Evolutionary conservation across 163 green algal species (phyloP), one percentile per base, ranked within the genome.

Genomic region (Chloroidium sp.): DNA sequence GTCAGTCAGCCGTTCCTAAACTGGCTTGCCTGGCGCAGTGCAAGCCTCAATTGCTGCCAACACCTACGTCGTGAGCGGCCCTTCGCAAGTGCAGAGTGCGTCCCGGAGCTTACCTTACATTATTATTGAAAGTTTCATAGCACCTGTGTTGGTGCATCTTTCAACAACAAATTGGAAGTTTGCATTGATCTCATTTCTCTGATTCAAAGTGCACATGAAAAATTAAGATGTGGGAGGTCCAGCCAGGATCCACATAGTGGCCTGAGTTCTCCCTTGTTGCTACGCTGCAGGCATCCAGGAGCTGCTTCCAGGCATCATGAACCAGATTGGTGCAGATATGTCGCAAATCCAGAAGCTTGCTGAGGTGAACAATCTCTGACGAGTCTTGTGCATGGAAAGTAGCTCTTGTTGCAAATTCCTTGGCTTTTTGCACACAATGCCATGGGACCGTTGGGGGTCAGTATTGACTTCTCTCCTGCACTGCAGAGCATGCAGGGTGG

Each of bases 11-110:
- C n/a, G 2, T 2, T 80, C 67, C 69, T 76, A 10, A 57, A 36
- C 59, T 74, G 8, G 13, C 67, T 36, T n/a, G 74, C 3, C 4
- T 14, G 59, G 0, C 82, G 88, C 91, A 98, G 96, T 99, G 74
- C 96, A 99, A 95, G 96, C 96, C 0, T 98, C 94, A 76, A 98
- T 99, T 80, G 91, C 90, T 2, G 96, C 96, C 78, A 99, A 99
- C 92, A 99, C 96, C 75, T 99, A 97, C 85, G 96, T 99, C 2
- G 95, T 99, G 79, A 95, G 90, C 84, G 94, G 94, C 8, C 85
- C 90, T 58, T 91, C 90, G 8, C 88, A 93, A 79, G 88, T 84
- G 61, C 95, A 94, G 87, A 93, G 87, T 95, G 78, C 89, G 90
- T 86, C 57, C 75, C 62, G 36, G 75, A 64, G 13, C 14, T 80